A percentile compares a stretch with the other conserved stretches of the same genome.
Evolutionary conservation across 1,284 basidiomycete species (phyloP).

Genomic region (Malassezia obtusa): DNA sequence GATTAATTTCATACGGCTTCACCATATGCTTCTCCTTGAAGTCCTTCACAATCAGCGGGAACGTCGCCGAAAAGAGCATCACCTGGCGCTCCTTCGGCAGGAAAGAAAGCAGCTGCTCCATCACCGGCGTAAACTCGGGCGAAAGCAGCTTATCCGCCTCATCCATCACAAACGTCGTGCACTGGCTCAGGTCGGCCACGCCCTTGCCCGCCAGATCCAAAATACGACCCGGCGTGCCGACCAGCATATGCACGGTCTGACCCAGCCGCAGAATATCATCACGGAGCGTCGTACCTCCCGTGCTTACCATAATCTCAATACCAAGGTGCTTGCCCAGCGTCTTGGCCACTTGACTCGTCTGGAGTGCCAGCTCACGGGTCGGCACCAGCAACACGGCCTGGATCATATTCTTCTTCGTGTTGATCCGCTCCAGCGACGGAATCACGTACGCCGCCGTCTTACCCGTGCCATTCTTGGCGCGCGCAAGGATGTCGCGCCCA

Average conservation of each 20-base stretch:
- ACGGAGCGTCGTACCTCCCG: slow-evolving; percentile 91
- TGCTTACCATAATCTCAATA: slow-evolving; percentile 96
- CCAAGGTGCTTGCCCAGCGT: slow-evolving; percentile 90
- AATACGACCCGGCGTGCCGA: slow-evolving; percentile 92
- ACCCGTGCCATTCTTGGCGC: slow-evolving; percentile 52
- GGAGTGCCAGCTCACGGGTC: slow-evolving; percentile 46
- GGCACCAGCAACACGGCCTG: slow-evolving; percentile 55
- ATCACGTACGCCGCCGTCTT: slow-evolving; percentile 99
- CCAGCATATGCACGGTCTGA: slow-evolving; percentile 86
- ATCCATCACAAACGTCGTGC: slow-evolving; percentile 73
- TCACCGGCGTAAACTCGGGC: slow-evolving; percentile 94
- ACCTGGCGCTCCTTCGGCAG: slow-evolving; percentile 82
- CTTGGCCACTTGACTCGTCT: slow-evolving; percentile 96
- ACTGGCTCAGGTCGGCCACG: slow-evolving; percentile 86
- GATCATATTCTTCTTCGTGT: slow-evolving; percentile 74
- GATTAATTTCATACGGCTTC: slow-evolving; percentile 91
- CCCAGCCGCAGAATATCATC: slow-evolving; percentile 83
- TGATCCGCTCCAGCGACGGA: slow-evolving; percentile 85
- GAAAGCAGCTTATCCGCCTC: slow-evolving; percentile 97
- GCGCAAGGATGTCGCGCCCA: slow-evolving; percentile 62
- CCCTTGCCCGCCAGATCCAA: slow-evolving; percentile 86
- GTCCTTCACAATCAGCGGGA: slow-evolving; percentile 97
- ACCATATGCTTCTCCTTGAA: slow-evolving; percentile 99
- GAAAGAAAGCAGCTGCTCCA: slow-evolving; percentile 84
- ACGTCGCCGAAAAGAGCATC: slow-evolving; percentile 98